Percentiles rank a stretch among this genome's conserved stretches.
phyloP scores from a whole-genome alignment of 139 green algal genomes.

The Astrephomene gubernaculifera region DNA sequence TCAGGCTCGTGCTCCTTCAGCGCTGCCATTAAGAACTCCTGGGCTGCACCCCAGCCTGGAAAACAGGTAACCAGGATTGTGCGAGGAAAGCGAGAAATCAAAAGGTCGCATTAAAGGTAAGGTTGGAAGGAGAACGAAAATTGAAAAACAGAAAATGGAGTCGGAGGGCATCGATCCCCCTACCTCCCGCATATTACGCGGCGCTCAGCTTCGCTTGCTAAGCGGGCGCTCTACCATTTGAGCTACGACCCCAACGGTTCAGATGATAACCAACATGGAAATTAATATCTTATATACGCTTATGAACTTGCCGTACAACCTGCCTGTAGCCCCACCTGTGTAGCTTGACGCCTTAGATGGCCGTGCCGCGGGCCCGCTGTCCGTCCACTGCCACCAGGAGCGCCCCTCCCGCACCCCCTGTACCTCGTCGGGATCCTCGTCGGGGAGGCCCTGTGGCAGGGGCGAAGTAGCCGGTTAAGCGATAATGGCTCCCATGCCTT shows the following conservation, averaged over 20 bases:
- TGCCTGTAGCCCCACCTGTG: neutral
- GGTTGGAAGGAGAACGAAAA: neutral
- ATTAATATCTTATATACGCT: neutral
- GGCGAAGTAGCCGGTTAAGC: too few species aligned
- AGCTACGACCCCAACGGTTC: neutral
- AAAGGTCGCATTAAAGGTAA: neutral
- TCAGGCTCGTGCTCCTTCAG: constrained; percentile 51
- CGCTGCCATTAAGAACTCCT: constrained; percentile 35
- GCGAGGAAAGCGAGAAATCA: neutral
- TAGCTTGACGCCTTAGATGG: constrained; percentile 64
- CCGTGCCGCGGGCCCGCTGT: constrained; percentile 43
- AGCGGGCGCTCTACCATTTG: neutral
- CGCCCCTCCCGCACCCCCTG: too few species aligned
- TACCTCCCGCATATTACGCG: neutral
- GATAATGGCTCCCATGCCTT: too few species aligned
- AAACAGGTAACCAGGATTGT: too few species aligned
- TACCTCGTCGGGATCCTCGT: too few species aligned
- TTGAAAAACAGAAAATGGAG: neutral
- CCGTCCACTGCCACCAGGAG: constrained; percentile 62
- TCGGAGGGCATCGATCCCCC: neutral
- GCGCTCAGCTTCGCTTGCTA: neutral
- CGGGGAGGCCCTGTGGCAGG: too few species aligned
- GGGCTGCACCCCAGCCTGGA: constrained; percentile 53
- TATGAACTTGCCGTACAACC: neutral
- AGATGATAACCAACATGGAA: neutral